These are phyloP conservation scores for Labyrinthula sp. DNA, from an alignment of 352 stramenopile species.

Conservation along the genomic window DNA sequence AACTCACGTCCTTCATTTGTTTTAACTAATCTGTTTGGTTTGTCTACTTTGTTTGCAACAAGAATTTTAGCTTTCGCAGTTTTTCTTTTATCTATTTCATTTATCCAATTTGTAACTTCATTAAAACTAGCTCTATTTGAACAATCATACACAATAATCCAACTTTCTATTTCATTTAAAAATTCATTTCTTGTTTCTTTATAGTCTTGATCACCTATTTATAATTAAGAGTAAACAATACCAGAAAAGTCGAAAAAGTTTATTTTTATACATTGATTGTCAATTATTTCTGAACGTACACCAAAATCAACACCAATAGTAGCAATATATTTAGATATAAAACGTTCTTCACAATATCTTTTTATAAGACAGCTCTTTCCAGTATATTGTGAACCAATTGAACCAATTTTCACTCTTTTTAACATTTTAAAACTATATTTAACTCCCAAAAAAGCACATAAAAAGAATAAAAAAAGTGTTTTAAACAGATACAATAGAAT, in stretches of 20 bases:
- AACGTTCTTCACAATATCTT: slow-evolving; percentile 77
- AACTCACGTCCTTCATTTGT: too few species aligned
- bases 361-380: slow-evolving; percentile 85
- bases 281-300: slow-evolving; percentile 59
- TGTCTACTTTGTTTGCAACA: too few species aligned
- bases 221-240: too few species aligned
- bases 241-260: slow-evolving; percentile 82
- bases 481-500: too few species aligned
- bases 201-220: slow-evolving; percentile 72
- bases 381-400: slow-evolving; percentile 57
- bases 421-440: too few species aligned
- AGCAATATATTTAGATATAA: slow-evolving; percentile 77
- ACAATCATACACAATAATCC: slow-evolving; percentile 44
- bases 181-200: slow-evolving; percentile 86
- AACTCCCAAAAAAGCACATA: too few species aligned
- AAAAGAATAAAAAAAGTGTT: too few species aligned
- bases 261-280: slow-evolving; percentile 47
- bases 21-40: too few species aligned
- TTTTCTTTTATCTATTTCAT: too few species aligned
- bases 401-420: slow-evolving; percentile 79
- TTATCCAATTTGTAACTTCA: too few species aligned
- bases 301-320: slow-evolving; percentile 86
- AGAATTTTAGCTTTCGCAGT: too few species aligned
- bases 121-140: too few species aligned
- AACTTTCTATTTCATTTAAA: slow-evolving; percentile 68